Evolutionary conservation across 148 eudicot species (phyloP), one percentile per base, ranked within the genome.

Genomic region (Fagopyrum homotropicum): DNA sequence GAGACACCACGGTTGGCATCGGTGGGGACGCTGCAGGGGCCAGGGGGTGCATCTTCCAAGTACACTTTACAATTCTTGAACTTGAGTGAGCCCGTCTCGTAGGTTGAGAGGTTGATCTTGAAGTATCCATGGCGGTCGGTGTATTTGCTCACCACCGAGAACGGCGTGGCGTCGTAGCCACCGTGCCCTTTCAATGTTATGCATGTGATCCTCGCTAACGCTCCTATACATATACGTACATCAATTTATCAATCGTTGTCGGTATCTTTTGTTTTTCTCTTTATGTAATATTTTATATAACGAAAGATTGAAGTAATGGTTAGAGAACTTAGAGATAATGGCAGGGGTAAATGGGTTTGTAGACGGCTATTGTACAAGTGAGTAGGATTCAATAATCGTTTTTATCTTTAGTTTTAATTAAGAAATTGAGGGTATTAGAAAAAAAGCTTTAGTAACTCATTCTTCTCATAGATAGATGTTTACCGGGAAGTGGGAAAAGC

Each of bases 1-100:
- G 71, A 66, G 47, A 66, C 9, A 5, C 71, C 71, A 5, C 71
- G 71, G 9, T 40, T 40, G 4, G 6, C 46, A 43, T 66, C 46
- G 19, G 71, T 66, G 9, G 71, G 71, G 46, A 66, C 71, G 5
- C 71, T 66, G 71, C 71, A 66, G 9, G 71, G 71, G 71, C 71
- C 71, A 1, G 71, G 71, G 45, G 71, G 71, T 12, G 71, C 45
- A 1, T 66, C 45, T 9, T 66, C 71, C n/a, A 66, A 17, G 46
- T 35, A 66, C 19, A 66, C 71, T 46, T 43, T 66, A 45, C 71
- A 66, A 15, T 43, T 17, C 8, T 45, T 29, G 71, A 66, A 66
- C 45, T 66, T 66, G 46, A 66, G 46, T 43, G 71, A 16, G 22
- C 71, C 71, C 71, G 15, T 66, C 71, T 66, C 71, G 71, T 40